A percentile compares a stretch with the other conserved stretches of the same genome.
phyloP scores from a whole-genome alignment of 169 alveolate genomes.

The Fabrea salina region DNA sequence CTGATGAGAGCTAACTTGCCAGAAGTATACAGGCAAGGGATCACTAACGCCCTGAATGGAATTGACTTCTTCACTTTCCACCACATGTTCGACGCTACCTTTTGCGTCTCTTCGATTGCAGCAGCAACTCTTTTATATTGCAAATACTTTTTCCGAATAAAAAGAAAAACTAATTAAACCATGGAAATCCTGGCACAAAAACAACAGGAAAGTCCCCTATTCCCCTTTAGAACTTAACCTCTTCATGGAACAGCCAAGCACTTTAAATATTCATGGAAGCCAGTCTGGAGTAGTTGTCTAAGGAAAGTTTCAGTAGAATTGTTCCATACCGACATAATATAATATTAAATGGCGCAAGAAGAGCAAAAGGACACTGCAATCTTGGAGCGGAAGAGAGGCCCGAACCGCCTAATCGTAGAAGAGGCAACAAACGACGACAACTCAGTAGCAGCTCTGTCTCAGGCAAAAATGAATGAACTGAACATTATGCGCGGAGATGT shows the following conservation, averaged over 20 bases:
- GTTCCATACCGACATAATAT: too few species aligned
- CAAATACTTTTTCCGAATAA: background rate
- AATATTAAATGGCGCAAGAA: too few species aligned
- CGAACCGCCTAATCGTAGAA: slow-evolving; percentile 92
- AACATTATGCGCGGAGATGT: slow-evolving; percentile 98
- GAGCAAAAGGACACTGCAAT: slow-evolving; percentile 61
- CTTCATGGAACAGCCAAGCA: too few species aligned
- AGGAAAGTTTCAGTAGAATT: too few species aligned
- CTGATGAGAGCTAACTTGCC: slow-evolving; percentile 38
- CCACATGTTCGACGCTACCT: slow-evolving; percentile 26
- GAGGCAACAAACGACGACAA: slow-evolving; percentile 99
- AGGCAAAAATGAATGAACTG: slow-evolving; percentile 94
- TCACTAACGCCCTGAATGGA: slow-evolving; percentile 8
- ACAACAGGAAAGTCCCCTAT: too few species aligned
- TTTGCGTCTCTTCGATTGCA: background rate
- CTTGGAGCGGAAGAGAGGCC: slow-evolving; percentile 84
- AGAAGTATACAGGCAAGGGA: background rate
- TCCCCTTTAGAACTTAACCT: too few species aligned
- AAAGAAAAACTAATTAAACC: background rate
- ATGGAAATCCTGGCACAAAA: too few species aligned
- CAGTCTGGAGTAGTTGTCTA: too few species aligned
- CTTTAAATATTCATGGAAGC: too few species aligned
- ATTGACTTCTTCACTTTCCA: slow-evolving; percentile 22
- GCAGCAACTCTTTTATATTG: background rate
- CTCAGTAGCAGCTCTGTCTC: slow-evolving; percentile 95